Evolutionary conservation across 1,284 basidiomycete genomes (phyloP).

Genomic region (Trichosporon faecale): DNA sequence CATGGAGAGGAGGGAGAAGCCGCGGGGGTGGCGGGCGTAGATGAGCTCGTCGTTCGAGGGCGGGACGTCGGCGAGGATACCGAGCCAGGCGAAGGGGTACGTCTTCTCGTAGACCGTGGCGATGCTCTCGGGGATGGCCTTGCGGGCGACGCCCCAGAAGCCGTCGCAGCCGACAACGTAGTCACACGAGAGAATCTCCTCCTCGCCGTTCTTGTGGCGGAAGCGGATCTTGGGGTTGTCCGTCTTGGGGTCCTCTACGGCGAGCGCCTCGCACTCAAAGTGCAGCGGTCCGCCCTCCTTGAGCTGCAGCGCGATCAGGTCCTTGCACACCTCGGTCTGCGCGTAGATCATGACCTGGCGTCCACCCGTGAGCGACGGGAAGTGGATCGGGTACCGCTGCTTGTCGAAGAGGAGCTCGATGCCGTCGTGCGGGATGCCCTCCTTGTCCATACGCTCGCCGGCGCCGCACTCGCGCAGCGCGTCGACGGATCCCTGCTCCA

Average conservation of each 20-base stretch:
- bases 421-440: conserved; percentile 27
- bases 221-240: conserved; percentile 20
- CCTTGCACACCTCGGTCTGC: conserved; percentile 30
- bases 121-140: conserved; percentile 23
- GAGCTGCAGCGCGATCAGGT: conserved; percentile 26
- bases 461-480: conserved; percentile 23
- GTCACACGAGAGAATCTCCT: conserved; percentile 20
- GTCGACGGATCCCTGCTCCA: conserved; percentile 27
- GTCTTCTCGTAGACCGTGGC: conserved; percentile 22
- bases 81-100: conserved; percentile 27
- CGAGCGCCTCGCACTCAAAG: conserved; percentile 19
- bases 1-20: conserved; percentile 26
- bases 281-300: conserved; percentile 23
- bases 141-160: conserved; percentile 26
- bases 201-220: conserved; percentile 18
- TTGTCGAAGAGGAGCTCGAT: conserved; percentile 26
- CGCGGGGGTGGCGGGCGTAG: conserved; percentile 24
- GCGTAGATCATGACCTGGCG: conserved; percentile 29
- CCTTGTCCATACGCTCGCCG: conserved; percentile 26
- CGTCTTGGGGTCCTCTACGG: conserved; percentile 21
- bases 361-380: conserved; percentile 23
- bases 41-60: conserved; percentile 28
- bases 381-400: conserved; percentile 23
- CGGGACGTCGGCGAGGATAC: conserved; percentile 25
- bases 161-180: conserved; percentile 25